Evolutionary conservation across 768 basidiomycete species (phyloP), one percentile per base, ranked within the genome.

Genomic region (Amanita phalloides): DNA sequence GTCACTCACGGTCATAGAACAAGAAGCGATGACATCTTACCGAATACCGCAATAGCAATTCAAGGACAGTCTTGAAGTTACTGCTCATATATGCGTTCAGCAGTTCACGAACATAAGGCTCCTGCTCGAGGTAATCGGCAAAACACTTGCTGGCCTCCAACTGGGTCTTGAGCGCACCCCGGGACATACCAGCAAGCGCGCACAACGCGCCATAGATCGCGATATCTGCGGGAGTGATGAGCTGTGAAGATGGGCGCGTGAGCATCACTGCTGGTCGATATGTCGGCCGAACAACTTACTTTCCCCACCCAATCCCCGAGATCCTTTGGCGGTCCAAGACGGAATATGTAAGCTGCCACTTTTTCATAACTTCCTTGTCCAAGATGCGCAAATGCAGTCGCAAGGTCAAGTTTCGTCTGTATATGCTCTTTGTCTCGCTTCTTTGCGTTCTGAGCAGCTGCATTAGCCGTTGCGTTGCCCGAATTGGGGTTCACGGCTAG

Each of bases 191-290:
- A 0, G 92, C 85, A 4, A 98, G 78, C 3, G 87, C 86, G 58
- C 89, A 92, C 0, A 97, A 67, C 0, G 85, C 84, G 8, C 84
- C 86, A 61, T 92, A 93, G 36, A 95, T 79, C 1, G 89, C 91
- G 44, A 97, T 80, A 65, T 97, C 95, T 4, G 77, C 77, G 0
- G 88, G 78, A 0, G 89, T 76, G 35, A 96, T 72, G 41, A 93
- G 75, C 84, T 89, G 60, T 2, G 23, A 26, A 23, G 21, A 46
- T 21, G 8, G n/a, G 9, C 13, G 36, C 21, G 39, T 46, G 20
- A 46, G 20, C n/a, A 8, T 49, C 8, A 30, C 9, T 8, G 36
- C 20, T 4, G 3, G 4, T 28, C 25, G 1, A 43, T 14, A 25
- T 23, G 13, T 6, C 38, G n/a, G 28, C 14, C 5, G n/a, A 26